A percentile compares a stretch with the other conserved stretches of the same genome.
phyloP scores from a whole-genome alignment of 768 basidiomycete species.

The Mycena alexandri region DNA sequence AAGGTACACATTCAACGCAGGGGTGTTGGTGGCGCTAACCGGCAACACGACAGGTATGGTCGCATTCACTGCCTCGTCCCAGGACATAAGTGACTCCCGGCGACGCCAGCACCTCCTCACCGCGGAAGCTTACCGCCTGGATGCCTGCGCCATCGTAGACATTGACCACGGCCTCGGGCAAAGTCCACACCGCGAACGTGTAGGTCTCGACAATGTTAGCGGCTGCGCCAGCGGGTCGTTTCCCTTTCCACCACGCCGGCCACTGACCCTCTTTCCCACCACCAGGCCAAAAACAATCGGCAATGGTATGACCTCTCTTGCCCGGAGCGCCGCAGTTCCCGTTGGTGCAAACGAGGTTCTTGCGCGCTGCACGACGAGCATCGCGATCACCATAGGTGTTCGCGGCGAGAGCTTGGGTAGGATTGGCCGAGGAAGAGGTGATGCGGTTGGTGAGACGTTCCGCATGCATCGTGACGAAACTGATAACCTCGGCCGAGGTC shows the following conservation, averaged over 20 bases:
- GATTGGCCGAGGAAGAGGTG: background rate
- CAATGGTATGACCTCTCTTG: slow-evolving; percentile 13
- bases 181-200: slow-evolving; percentile 2
- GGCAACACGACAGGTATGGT: background rate
- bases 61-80: slow-evolving; percentile 13
- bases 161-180: slow-evolving; percentile 6
- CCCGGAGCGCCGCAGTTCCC: slow-evolving; percentile 8
- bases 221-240: background rate
- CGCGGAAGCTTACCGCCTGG: slow-evolving; percentile 4
- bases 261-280: slow-evolving; percentile 33
- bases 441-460: slow-evolving; percentile 1
- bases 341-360: slow-evolving; percentile 21
- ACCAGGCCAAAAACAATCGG: slow-evolving; percentile 30
- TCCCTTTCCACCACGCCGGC: slow-evolving; percentile 31
- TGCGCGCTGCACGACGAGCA: slow-evolving; percentile 17
- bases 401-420: background rate
- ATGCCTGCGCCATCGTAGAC: slow-evolving; percentile 1
- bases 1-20: background rate
- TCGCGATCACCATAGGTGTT: slow-evolving; percentile 3
- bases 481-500: slow-evolving; percentile 28
- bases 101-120: slow-evolving; percentile 22
- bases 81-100: slow-evolving; percentile 12
- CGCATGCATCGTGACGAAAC: slow-evolving; percentile 22
- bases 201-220: background rate
- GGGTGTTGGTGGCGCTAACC: background rate